Conservation (phyloP, 139 green algal genomes). For the Eudorina sp. region DNA sequence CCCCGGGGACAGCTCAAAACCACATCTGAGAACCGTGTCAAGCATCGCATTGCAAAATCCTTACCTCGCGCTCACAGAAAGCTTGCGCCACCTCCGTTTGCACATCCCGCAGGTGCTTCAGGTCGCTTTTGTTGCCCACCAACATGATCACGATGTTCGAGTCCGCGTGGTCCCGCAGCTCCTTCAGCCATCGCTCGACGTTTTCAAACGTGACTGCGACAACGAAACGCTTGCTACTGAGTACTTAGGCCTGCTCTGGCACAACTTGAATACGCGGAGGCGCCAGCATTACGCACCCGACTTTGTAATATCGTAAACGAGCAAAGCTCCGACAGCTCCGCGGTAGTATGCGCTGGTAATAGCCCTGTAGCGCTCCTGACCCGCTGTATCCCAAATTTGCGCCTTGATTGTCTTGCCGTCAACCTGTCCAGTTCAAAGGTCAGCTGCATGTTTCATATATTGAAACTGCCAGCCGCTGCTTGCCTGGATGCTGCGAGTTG, state of each 20-base stretch:
- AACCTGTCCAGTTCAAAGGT: slow-evolving; percentile 75
- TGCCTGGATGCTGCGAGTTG: slow-evolving; percentile 98
- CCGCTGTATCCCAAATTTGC: slow-evolving; percentile 99
- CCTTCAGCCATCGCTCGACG: slow-evolving; percentile 98
- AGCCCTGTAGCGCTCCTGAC: slow-evolving; percentile 97
- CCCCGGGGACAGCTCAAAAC: too few relatives aligned
- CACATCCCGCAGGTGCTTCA: slow-evolving; percentile 95
- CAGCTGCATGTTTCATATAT: neutral
- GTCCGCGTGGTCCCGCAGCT: slow-evolving; percentile 98
- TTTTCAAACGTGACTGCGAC: slow-evolving; percentile 96
- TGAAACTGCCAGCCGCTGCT: neutral
- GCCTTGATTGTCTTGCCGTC: slow-evolving; percentile 99
- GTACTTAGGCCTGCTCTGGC: too few relatives aligned
- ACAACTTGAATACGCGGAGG: too few relatives aligned
- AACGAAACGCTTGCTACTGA: too few relatives aligned
- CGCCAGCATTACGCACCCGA: slow-evolving; percentile 75
- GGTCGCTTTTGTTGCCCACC: slow-evolving; percentile 98
- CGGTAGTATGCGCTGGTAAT: slow-evolving; percentile 99
- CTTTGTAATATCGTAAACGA: slow-evolving; percentile 99
- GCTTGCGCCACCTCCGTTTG: slow-evolving; percentile 92
- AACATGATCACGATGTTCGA: slow-evolving; percentile 99
- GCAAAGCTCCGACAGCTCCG: slow-evolving; percentile 95
- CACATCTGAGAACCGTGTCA: too few relatives aligned
- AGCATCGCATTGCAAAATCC: too few relatives aligned
- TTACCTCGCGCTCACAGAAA: slow-evolving; percentile 90